Evolutionary conservation across 306 rosid genomes (phyloP).

Genomic region (barrel medic (Medicago truncatula)): MtrunA17r5.0-ANR NC_053043.1:41038501-41039000

Average conservation of each 20-base stretch:
- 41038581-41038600: too few species aligned
- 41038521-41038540: too few species aligned
- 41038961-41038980: conserved; percentile 10
- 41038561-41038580: too few species aligned
- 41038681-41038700: background rate
- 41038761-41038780: background rate
- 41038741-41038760: too few species aligned
- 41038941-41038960: conserved; percentile 19
- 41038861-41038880: background rate
- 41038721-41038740: too few species aligned
- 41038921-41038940: background rate
- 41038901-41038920: conserved; percentile 30
- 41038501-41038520: too few species aligned
- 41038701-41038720: too few species aligned
- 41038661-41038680: background rate
- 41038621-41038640: background rate
- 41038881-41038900: background rate
- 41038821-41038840: too few species aligned
- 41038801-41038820: too few species aligned
- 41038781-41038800: background rate
- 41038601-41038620: too few species aligned
- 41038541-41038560: too few species aligned
- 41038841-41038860: background rate
- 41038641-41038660: background rate
- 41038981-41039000: conserved; percentile 26